Conservation (phyloP, 495 filamentous ascomycete species). For the Podospora pseudocomata region DNA sequence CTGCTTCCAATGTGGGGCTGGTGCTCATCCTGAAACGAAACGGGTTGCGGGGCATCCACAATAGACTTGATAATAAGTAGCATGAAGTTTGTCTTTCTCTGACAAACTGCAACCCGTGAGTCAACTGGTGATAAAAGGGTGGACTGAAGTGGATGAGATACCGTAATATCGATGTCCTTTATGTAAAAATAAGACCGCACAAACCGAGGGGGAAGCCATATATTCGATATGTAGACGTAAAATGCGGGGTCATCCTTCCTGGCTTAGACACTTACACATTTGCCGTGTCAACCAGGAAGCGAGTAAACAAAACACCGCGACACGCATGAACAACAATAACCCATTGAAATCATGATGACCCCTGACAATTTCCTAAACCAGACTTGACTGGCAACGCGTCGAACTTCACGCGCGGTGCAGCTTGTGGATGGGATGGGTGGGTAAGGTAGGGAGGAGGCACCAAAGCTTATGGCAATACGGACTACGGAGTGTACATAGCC, state of each 20-base stretch:
- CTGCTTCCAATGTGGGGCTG: neutral
- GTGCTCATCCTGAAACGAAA: constrained; percentile 31
- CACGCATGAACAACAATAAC: neutral
- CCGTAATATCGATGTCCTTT: neutral
- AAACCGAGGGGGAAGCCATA: neutral
- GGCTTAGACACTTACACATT: neutral
- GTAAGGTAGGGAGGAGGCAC: constrained; percentile 16
- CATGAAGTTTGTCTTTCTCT: neutral
- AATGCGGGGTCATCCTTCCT: neutral
- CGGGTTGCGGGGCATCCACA: constrained; percentile 26
- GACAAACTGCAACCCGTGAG: neutral
- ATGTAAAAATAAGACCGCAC: no score
- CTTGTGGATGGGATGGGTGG: neutral
- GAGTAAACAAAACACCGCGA: neutral
- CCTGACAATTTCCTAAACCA: neutral
- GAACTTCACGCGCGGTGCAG: no score
- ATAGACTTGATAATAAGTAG: neutral
- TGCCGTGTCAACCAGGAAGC: neutral
- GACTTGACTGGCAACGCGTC: neutral
- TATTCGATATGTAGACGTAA: neutral
- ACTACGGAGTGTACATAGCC: neutral
- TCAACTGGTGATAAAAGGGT: neutral
- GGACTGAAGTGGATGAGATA: neutral
- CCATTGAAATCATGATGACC: neutral
- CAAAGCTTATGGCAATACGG: neutral